phyloP scores from a whole-genome alignment of 1,284 basidiomycete genomes.

The Pyrrhoderma lamaoense region DNA sequence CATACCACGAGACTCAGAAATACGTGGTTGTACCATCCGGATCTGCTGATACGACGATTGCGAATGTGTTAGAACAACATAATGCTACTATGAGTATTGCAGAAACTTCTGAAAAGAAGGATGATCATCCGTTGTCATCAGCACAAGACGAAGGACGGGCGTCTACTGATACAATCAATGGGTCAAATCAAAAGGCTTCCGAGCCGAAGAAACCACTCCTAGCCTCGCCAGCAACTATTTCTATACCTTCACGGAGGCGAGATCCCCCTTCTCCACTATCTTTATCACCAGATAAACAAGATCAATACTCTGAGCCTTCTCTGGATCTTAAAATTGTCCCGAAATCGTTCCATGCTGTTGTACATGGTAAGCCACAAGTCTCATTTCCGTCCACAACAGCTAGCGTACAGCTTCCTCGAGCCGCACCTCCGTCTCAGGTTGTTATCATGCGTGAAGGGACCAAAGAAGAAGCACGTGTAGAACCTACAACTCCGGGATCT shows the following conservation, averaged over 20 bases:
- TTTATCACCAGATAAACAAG: conserved; percentile 4
- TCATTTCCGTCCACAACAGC: neutral
- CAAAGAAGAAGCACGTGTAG: neutral
- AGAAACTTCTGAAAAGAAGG: neutral
- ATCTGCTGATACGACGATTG: neutral
- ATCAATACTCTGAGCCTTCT: conserved; percentile 11
- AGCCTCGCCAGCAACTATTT: neutral
- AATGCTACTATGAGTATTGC: neutral
- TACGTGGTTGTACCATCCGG: conserved; percentile 11
- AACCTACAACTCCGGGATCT: conserved; percentile 11
- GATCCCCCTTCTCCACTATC: conserved; percentile 9
- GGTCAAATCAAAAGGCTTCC: neutral
- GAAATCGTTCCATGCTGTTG: conserved; percentile 17
- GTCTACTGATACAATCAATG: conserved; percentile 6
- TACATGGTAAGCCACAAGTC: conserved; percentile 3
- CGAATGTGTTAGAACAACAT: neutral
- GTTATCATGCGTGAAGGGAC: neutral
- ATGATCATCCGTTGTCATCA: too few relatives aligned
- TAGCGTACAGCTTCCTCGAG: neutral
- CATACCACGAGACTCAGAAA: conserved; percentile 5
- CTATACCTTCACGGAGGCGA: conserved; percentile 3
- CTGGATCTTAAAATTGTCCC: conserved; percentile 10
- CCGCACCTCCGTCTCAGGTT: conserved; percentile 8
- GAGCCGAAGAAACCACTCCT: neutral
- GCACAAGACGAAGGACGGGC: conserved; percentile 1